Evolutionary conservation across 2,329 filamentous ascomycete genomes (phyloP), one percentile per base, ranked within the genome.

Genomic region (Apiospora saccharicola): DNA sequence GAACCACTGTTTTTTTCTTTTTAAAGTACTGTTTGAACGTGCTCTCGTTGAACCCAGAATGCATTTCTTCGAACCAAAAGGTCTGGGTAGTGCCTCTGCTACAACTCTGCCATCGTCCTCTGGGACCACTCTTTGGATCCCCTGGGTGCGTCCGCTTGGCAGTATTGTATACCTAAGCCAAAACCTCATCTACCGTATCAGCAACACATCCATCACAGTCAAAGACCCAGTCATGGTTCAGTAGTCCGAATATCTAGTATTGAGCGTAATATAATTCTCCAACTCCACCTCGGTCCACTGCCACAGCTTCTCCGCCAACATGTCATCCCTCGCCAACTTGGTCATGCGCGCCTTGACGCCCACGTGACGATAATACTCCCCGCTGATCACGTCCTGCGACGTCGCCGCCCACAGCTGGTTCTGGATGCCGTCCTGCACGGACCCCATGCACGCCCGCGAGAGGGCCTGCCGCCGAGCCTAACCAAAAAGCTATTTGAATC

Each of bases 361-460:
- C 22, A 83, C 77, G 5, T 82, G 82, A 69, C 79, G 79, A 73
- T 84, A 84, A 61, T 81, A 81, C 68, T 77, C 77, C 8, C 79
- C 81, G 44, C 61, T 75, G 76, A 73, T 76, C 69, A 78, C 75
- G 26, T 76, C 74, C 34, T 73, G 71, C 24, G 79, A 81, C 26
- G 80, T 80, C 13, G 74, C 75, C 37, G 81, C 82, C 81, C 82
- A 86, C 13, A 85, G 71, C 76, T 83, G 80, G 72, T 81, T 83
- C 73, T 78, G 80, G 46, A 80, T 77, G n/a, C 84, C 83, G 70
- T 83, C 77, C 67, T 82, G 78, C 13, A 61, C 53, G 16, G 53
- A 61, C 26, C 30, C 53, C 30, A 61, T 37, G 24, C 41, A 47
- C 3, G 44, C 41, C 16, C 30, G 53, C 16, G 53, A 61, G 5